phyloP scores from a whole-genome alignment of 257 asterid genomes.

The Plantago elongata region DNA sequence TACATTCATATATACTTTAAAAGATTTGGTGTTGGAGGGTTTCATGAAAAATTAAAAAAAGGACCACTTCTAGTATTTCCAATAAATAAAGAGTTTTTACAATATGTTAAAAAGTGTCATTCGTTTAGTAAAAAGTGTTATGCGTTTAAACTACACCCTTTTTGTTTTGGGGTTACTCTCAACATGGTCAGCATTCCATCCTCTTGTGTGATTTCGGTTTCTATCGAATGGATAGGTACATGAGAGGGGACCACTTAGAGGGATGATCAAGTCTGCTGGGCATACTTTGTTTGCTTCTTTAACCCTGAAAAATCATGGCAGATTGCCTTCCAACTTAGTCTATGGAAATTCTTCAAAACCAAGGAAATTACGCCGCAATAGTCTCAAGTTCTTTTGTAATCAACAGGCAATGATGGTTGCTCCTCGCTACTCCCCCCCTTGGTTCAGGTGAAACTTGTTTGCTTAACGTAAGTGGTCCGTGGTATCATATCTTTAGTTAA shows the following conservation, averaged over 20 bases:
- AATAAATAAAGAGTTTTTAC: no score
- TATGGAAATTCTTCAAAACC: slow-evolving; percentile 35
- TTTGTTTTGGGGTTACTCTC: no score
- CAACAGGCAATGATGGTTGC: slow-evolving; percentile 60
- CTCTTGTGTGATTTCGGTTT: slow-evolving; percentile 54
- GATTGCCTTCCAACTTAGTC: slow-evolving; percentile 42
- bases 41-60: no score
- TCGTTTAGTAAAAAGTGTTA: no score
- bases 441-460: slow-evolving; percentile 68
- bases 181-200: slow-evolving; percentile 21
- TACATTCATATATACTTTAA: no score
- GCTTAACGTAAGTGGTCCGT: not conserved
- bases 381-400: slow-evolving; percentile 21
- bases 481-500: slow-evolving; percentile 14
- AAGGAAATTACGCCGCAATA: slow-evolving; percentile 37
- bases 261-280: slow-evolving; percentile 63
- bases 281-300: slow-evolving; percentile 66
- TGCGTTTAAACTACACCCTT: no score
- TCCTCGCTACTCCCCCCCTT: slow-evolving; percentile 61
- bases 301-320: slow-evolving; percentile 59
- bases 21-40: no score
- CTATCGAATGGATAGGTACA: slow-evolving; percentile 59
- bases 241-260: slow-evolving; percentile 43
- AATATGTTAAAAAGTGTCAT: no score
- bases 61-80: no score